phyloP scores from a whole-genome alignment of 352 stramenopile genomes.

The Pelagophyceae sp. region DNA sequence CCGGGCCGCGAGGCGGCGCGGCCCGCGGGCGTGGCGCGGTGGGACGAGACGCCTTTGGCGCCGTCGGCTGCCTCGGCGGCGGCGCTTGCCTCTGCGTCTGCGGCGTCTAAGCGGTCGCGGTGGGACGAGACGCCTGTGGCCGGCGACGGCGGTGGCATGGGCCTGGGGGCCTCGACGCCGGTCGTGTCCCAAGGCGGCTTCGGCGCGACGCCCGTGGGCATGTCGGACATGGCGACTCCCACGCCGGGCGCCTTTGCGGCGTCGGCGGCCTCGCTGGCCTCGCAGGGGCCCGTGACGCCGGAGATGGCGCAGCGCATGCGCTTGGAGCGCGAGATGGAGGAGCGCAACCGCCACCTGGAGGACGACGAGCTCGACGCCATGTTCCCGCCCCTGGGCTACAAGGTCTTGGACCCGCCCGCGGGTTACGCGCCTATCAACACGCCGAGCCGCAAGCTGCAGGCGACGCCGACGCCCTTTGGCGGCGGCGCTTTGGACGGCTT shows the following conservation, averaged over 20 bases:
- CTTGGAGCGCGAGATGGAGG: conserved; percentile 91
- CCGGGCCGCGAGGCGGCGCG: conserved; percentile 1
- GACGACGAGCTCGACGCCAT: conserved; percentile 94
- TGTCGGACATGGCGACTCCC: conserved; percentile 26
- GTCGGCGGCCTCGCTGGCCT: conserved; percentile 44
- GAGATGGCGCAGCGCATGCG: conserved; percentile 81
- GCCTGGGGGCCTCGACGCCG: conserved; percentile 10
- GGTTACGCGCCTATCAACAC: conserved; percentile 91
- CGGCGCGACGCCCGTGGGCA: conserved; percentile 32
- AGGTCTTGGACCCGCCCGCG: conserved; percentile 83
- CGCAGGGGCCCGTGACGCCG: conserved; percentile 62
- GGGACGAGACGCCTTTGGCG: conserved; percentile 80
- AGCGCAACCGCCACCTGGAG: conserved; percentile 84
- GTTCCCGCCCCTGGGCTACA: conserved; percentile 85
- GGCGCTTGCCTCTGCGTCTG: conserved; percentile 37
- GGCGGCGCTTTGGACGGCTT: conserved; percentile 48
- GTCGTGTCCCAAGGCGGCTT: conserved; percentile 19
- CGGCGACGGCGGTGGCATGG: conserved; percentile 26
- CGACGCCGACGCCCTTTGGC: conserved; percentile 86
- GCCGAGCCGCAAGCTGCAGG: conserved; percentile 81
- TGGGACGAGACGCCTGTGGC: conserved; percentile 90
- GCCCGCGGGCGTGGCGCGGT: conserved; percentile 35
- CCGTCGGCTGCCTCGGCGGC: conserved; percentile 29
- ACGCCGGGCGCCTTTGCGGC: conserved; percentile 16
- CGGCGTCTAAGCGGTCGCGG: conserved; percentile 72